Conservation (phyloP, 2,329 filamentous ascomycete species). For the Penicillium sp. region DNA sequence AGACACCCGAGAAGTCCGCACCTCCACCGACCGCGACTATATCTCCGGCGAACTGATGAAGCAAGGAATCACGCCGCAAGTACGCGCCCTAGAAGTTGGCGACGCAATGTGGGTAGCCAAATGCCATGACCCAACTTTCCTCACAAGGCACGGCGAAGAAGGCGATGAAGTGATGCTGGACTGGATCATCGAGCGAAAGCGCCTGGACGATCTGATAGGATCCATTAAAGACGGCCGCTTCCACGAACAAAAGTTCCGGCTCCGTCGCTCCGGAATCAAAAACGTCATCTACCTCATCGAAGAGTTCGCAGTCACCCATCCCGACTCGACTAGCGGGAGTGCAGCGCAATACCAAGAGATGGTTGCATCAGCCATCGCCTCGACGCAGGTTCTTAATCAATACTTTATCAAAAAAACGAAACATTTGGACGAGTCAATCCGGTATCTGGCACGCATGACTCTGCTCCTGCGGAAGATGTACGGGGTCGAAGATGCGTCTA, state of each 20-base stretch:
- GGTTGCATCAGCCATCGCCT: slow-evolving; percentile 70
- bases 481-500: slow-evolving; percentile 17
- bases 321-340: slow-evolving; percentile 43
- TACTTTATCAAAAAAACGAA: slow-evolving; percentile 75
- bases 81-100: slow-evolving; percentile 68
- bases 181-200: slow-evolving; percentile 77
- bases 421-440: slow-evolving; percentile 74
- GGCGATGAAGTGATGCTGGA: slow-evolving; percentile 70
- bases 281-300: slow-evolving; percentile 79
- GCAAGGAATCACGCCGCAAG: slow-evolving; percentile 62
- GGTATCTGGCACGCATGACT: slow-evolving; percentile 72
- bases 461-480: slow-evolving; percentile 65
- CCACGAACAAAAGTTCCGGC: slow-evolving; percentile 79
- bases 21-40: slow-evolving; percentile 72
- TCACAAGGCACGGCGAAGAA: slow-evolving; percentile 55
- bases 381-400: slow-evolving; percentile 73
- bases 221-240: slow-evolving; percentile 82
- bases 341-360: slow-evolving; percentile 60
- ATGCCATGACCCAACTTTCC: slow-evolving; percentile 57
- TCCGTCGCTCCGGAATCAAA: slow-evolving; percentile 68
- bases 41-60: slow-evolving; percentile 70
- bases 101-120: slow-evolving; percentile 80
- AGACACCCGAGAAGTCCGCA: slow-evolving; percentile 71
- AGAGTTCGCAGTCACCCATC: slow-evolving; percentile 62
- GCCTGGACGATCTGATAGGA: slow-evolving; percentile 73